phyloP scores from a whole-genome alignment of 2,329 filamentous ascomycete species.

The Aspergillus quadrilineatus region DNA sequence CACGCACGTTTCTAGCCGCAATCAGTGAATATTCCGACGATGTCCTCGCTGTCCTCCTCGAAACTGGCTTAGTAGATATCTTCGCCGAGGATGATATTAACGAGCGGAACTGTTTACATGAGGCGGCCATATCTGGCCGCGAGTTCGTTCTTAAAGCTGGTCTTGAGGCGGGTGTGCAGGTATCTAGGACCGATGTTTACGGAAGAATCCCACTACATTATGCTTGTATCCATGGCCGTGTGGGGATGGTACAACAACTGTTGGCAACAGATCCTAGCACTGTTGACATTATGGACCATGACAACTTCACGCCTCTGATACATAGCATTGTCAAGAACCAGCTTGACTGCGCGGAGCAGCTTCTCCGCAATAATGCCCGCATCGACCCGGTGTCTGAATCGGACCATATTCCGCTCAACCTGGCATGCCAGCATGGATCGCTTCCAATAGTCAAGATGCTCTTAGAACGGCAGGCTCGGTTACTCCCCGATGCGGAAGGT shows the following conservation, averaged over 20 bases:
- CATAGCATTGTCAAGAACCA: conserved; percentile 91
- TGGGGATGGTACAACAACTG: conserved; percentile 77
- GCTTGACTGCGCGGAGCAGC: conserved; percentile 72
- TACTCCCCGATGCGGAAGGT: conserved; percentile 93
- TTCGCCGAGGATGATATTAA: conserved; percentile 96
- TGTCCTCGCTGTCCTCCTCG: conserved; percentile 72
- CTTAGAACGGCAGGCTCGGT: conserved; percentile 72
- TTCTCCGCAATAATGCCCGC: conserved; percentile 75
- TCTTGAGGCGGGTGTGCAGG: conserved; percentile 71
- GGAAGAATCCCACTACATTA: conserved; percentile 92
- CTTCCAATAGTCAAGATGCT: conserved; percentile 80
- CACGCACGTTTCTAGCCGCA: conserved; percentile 83
- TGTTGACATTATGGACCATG: conserved; percentile 86
- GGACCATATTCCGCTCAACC: conserved; percentile 89
- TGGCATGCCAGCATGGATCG: conserved; percentile 92
- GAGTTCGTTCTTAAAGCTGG: conserved; percentile 73
- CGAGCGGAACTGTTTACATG: conserved; percentile 91
- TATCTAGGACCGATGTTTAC: conserved; percentile 84
- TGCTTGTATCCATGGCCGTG: conserved; percentile 87
- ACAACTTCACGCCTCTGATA: conserved; percentile 95
- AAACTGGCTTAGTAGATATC: conserved; percentile 82
- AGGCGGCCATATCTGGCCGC: conserved; percentile 93
- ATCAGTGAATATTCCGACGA: conserved; percentile 80
- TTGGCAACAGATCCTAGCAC: conserved; percentile 69
- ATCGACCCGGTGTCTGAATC: conserved; percentile 82